These are phyloP conservation scores for Colletotrichum phormii DNA, from an alignment of 2,329 filamentous ascomycete genomes.

Conservation along the genomic window DNA sequence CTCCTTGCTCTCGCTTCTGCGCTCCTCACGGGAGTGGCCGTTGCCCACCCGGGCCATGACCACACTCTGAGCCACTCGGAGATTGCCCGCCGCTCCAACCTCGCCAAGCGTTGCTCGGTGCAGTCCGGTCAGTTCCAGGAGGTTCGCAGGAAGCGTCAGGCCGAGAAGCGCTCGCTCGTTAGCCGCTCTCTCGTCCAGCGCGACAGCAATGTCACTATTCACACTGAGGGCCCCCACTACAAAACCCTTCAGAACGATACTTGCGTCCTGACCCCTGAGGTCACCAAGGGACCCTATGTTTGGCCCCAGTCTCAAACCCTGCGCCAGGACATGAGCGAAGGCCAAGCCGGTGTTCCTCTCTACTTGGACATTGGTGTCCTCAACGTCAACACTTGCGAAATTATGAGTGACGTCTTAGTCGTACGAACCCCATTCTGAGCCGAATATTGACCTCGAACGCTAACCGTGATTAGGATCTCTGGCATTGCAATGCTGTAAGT, in stretches of 20 bases:
- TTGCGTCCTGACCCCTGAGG: conserved; percentile 24
- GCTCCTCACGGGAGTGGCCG: conserved; percentile 13
- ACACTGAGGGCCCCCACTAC: conserved; percentile 29
- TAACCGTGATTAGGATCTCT: conserved; percentile 1
- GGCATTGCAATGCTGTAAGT: conserved; percentile 32
- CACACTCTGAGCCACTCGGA: conserved; percentile 23
- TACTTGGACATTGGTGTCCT: conserved; percentile 44
- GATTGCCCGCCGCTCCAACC: conserved; percentile 22
- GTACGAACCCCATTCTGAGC: no score
- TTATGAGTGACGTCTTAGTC: conserved; percentile 22
- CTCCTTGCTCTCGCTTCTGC: conserved; percentile 16
- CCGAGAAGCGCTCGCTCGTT: conserved; percentile 28
- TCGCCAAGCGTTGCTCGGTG: conserved; percentile 18
- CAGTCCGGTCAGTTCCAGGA: conserved; percentile 23
- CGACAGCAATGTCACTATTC: conserved; percentile 21
- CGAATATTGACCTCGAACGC: no score
- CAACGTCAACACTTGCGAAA: conserved; percentile 39
- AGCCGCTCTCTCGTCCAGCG: conserved; percentile 11
- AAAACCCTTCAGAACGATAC: conserved; percentile 40
- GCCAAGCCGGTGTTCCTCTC: conserved; percentile 54
- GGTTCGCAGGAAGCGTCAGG: conserved; percentile 20
- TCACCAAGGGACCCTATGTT: conserved; percentile 41
- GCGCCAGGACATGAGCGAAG: conserved; percentile 58
- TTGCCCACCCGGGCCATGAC: conserved; percentile 62
- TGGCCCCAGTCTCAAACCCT: conserved; percentile 54